A percentile compares a stretch with the other conserved stretches of the same genome.
phyloP scores from a whole-genome alignment of 1,284 basidiomycete species.

The Leccinum pachyderme region DNA sequence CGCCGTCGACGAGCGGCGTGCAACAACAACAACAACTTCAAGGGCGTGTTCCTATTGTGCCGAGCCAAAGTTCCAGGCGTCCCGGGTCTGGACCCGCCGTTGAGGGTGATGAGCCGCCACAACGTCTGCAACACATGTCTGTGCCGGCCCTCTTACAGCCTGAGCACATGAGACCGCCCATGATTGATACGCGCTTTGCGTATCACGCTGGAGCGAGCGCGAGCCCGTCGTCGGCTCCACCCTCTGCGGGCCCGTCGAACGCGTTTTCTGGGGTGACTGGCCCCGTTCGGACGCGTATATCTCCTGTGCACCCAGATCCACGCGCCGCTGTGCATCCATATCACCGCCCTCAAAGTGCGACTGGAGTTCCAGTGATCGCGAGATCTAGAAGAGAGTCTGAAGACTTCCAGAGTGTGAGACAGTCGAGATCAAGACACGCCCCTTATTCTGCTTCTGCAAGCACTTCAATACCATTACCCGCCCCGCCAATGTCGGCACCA shows the following conservation, averaged over 20 bases:
- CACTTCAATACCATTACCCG: constrained; percentile 8
- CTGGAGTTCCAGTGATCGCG: constrained; percentile 18
- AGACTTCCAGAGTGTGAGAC: constrained; percentile 31
- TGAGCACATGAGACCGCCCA: constrained; percentile 34
- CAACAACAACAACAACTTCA: constrained; percentile 20
- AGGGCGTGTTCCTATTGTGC: constrained; percentile 29
- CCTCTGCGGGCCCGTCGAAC: constrained; percentile 28
- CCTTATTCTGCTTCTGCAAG: constrained; percentile 7
- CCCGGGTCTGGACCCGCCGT: constrained; percentile 15
- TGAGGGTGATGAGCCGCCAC: constrained; percentile 28
- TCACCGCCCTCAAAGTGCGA: constrained; percentile 34
- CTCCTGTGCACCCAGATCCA: constrained; percentile 27
- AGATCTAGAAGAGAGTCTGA: constrained; percentile 27
- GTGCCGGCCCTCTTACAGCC: constrained; percentile 20
- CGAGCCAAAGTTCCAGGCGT: constrained; percentile 25
- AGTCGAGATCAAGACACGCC: constrained; percentile 13
- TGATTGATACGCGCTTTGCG: constrained; percentile 32
- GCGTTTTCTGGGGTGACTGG: constrained; percentile 17
- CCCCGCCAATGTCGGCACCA: constrained; percentile 8
- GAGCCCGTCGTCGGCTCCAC: constrained; percentile 29
- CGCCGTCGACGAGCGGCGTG: constrained; percentile 14
- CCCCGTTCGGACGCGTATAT: constrained; percentile 25
- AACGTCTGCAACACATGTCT: constrained; percentile 27
- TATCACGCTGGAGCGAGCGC: constrained; percentile 30
- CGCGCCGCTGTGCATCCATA: constrained; percentile 32